A percentile compares a stretch with the other conserved stretches of the same genome.
Conservation (phyloP, 1,139 yeast genomes). For the Saccharomyces hybrid region DNA sequence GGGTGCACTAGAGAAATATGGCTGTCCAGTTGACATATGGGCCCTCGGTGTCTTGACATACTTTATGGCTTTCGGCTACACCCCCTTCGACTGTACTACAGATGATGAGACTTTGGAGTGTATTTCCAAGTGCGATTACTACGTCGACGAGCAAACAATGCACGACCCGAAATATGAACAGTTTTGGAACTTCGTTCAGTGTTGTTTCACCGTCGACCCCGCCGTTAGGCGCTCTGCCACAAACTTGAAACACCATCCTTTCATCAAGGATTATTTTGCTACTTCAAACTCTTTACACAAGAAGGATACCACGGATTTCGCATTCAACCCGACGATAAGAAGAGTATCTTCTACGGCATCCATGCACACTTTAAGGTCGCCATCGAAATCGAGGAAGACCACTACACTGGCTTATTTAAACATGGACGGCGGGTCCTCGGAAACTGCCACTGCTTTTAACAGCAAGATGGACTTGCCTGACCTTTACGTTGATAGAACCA, state of each 20-base stretch:
- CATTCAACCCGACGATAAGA: neutral
- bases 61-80: conserved; percentile 66
- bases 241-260: conserved; percentile 43
- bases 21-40: conserved; percentile 64
- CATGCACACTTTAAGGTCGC: conserved; percentile 20
- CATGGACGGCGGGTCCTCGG: conserved; percentile 5
- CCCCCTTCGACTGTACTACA: conserved; percentile 74
- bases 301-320: neutral
- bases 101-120: conserved; percentile 64
- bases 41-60: conserved; percentile 69
- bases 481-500: neutral
- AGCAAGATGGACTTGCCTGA: conserved; percentile 7
- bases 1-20: conserved; percentile 34
- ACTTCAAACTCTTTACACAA: conserved; percentile 1
- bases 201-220: conserved; percentile 47
- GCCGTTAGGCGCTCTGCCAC: conserved; percentile 42
- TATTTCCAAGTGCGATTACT: conserved; percentile 48
- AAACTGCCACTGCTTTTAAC: conserved; percentile 5
- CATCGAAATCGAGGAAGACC: conserved; percentile 16
- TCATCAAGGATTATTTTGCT: conserved; percentile 22
- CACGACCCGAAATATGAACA: conserved; percentile 33
- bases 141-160: conserved; percentile 37
- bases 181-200: conserved; percentile 53
- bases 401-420: conserved; percentile 8
- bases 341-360: neutral